These are phyloP conservation scores for Hemisphaericaspora xylanilytica DNA, from an alignment of 1,139 yeast genomes.

Conservation along the genomic window DNA sequence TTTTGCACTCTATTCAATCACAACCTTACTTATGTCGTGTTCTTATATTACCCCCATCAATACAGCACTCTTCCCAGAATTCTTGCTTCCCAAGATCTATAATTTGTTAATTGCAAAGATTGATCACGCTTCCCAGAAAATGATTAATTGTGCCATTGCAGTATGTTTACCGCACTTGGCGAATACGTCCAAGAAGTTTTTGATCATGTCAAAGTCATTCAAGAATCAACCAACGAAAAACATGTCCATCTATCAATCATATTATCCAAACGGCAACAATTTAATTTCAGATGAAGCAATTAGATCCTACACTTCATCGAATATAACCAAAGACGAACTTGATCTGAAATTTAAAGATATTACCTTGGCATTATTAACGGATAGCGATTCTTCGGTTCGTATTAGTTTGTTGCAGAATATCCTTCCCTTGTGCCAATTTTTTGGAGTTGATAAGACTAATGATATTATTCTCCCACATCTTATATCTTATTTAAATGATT, in stretches of 20 bases:
- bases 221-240: slow-evolving; percentile 31
- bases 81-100: slow-evolving; percentile 69
- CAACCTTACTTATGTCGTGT: slow-evolving; percentile 64
- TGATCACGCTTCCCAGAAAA: slow-evolving; percentile 1
- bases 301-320: slow-evolving; percentile 14
- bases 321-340: slow-evolving; percentile 28
- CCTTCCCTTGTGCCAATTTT: slow-evolving; percentile 71
- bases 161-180: slow-evolving; percentile 71
- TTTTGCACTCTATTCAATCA: slow-evolving; percentile 52
- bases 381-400: slow-evolving; percentile 61
- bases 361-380: slow-evolving; percentile 66
- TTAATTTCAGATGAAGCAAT: slow-evolving; percentile 9
- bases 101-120: slow-evolving; percentile 34
- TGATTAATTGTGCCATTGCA: slow-evolving; percentile 46
- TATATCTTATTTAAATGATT: slow-evolving; percentile 86
- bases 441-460: slow-evolving; percentile 85
- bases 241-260: slow-evolving; percentile 3
- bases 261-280: slow-evolving; percentile 6
- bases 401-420: slow-evolving; percentile 68
- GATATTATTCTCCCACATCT: slow-evolving; percentile 87
- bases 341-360: slow-evolving; percentile 59
- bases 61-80: slow-evolving; percentile 74
- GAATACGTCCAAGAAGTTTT: slow-evolving; percentile 57
- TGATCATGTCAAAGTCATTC: slow-evolving; percentile 61
- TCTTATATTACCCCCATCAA: slow-evolving; percentile 74